Evolutionary conservation across 352 stramenopile genomes (phyloP), one percentile per base, ranked within the genome.

Genomic region (Pythium grandisporangium): DNA sequence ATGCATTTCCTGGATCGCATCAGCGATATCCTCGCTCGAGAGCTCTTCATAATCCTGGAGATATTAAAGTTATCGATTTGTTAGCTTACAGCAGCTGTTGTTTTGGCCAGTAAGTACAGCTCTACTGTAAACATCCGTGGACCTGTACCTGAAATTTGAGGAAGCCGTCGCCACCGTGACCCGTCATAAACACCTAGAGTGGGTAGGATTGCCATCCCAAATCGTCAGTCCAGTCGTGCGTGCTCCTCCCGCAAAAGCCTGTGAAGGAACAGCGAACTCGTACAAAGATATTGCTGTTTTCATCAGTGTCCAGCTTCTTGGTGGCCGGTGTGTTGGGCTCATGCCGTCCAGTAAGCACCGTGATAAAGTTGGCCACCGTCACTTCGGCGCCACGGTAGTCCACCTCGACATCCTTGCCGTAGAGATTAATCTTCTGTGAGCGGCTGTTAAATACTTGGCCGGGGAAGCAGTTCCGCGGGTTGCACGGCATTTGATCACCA

Each of bases 111-210:
- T n/a, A n/a, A n/a, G n/a, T n/a, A n/a, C n/a, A n/a, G n/a, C n/a
- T n/a, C n/a, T n/a, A n/a, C n/a, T n/a, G n/a, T n/a, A n/a, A n/a
- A n/a, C n/a, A n/a, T n/a, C n/a, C n/a, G n/a, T n/a, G n/a, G n/a
- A n/a, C n/a, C n/a, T n/a, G 42, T 19, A 80, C 71, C 73, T 98
- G 95, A 57, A 99, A 99, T 61, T 99, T 99, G 43, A 99, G 78
- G 49, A 99, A 98, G 11, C 91, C 87, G 53, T 99, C 89, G 20
- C 96, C 96, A 8, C 96, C 95, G 54, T 99, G 96, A 1, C 96
- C 95, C n/a, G 79, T 88, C 75, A 92, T 86, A 45, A 88, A 94
- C 30, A 92, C 62, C 78, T 93, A 37, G 30, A 7, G 17, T 38
- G 12, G 4, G 11, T 21, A 34, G 13, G n/a, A n/a, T n/a, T n/a